Base-by-base conservation (phyloP, 2,329 filamentous ascomycete genomes). In the Ophiosphaerella narmari region DNA sequence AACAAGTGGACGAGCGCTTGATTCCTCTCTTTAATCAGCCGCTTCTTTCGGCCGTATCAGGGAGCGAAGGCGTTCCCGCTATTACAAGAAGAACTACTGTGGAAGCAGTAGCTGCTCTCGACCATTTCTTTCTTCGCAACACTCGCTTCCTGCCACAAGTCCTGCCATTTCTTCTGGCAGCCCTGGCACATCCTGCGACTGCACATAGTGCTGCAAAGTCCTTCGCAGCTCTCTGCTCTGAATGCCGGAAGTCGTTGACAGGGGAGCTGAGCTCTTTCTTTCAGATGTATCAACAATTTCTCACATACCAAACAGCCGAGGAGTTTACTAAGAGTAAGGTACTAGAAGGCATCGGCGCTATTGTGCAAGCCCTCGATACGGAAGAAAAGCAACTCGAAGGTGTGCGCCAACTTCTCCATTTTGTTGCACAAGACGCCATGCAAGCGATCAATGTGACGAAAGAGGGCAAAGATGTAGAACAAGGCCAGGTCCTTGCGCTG, bases 71-170 rank as follows among this genome's bases (percentile, higher is more conserved):
- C 3, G 79, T 91, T 9, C 86, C 87, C 1, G 74, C 82, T 4
- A 81, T 86, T 45, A 81, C 86, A 14, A 81, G 85, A 42, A 85
- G 89, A 62, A 87, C 87, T 0, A 86, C 86, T 32, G 80, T 93
- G 26, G 81, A 83, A 39, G 74, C 90, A 35, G 85, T 93, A 35
- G 88, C 89, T 57, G 81, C 84, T 23, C 91, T 90, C 65, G 85
- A 88, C 5, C 83, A 86, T 46, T 94, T 90, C 72, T 93, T 95
- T 68, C 82, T 89, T 62, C 81, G 85, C 18, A 85, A 90, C 64
- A 77, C 85, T 1, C 79, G 82, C 29, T 83, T 85, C 53, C 78
- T 95, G 1, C 86, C 89, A 1, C 78, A 85, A 36, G 87, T 87
- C 1, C 77, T 95, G 21, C 88, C 87, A 41, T 84, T 93, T 38